Base-by-base conservation (phyloP, 1,284 basidiomycete species). In the Wallemia hederae region DNA sequence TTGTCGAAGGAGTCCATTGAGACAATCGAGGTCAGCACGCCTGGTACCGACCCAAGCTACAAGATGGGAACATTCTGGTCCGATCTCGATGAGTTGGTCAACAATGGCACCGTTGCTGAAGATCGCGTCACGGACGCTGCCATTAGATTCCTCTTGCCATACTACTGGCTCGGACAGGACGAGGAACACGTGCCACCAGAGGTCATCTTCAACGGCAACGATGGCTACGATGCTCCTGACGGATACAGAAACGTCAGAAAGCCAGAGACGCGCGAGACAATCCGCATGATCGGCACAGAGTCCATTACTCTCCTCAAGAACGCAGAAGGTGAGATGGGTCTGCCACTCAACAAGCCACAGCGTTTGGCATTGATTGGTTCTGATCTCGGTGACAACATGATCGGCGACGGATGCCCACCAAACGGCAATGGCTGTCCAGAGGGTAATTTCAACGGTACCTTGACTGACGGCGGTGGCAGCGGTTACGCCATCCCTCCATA, bases 221-320 rank as follows among this genome's bases (percentile, higher is more conserved):
- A 39, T 24, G 14, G 19, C 3, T 34, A 15, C 11, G 28, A 59
- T 19, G 7, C 24, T 3, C 22, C 58, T 1, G 65, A 65, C 60
- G 66, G 64, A 24, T 67, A 67, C 58, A 62, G 60, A 27, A 67
- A 68, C 55, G 64, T 69, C 1, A 66, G 65, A 14, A 61, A 60
- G 2, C 65, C 64, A 2, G 64, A 68, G 58, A 62, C 66, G 61
- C 68, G 67, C 33, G 67, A 67, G 22, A 64, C 65, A 2, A 81
- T 87, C 11, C 76, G 83, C 27, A 74, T 82, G 67, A 79, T 89
- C 28, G 85, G 82, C n/a, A 76, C 76, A 0, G 79, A 81, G 0
- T 80, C 80, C 0, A 81, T 79, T 1, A 79, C 86, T 5, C 71
- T 89, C 25, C 74, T 87, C 59, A 86, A 86, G 73, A 87, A 87